These are phyloP conservation scores for Toxoplasma gondii DNA, from an alignment of 169 alveolate species.

Conservation along the genomic window DNA sequence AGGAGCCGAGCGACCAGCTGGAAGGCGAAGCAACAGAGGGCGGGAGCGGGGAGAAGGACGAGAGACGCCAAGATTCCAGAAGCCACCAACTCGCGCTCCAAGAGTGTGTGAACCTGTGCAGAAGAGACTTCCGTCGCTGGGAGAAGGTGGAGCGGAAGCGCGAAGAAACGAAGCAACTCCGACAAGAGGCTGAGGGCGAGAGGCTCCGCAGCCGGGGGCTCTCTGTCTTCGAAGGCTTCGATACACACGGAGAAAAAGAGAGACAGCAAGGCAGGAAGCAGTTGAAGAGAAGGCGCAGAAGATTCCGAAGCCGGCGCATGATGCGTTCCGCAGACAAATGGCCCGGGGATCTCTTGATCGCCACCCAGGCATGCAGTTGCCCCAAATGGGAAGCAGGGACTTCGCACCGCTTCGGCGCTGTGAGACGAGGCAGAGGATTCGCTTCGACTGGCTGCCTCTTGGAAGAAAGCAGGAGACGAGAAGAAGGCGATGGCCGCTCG, in stretches of 20 bases:
- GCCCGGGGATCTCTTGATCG: no score
- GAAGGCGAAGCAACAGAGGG: neutral
- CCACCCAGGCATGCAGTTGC: no score
- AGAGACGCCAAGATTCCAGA: neutral
- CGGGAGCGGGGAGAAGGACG: neutral
- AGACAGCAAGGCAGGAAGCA: neutral
- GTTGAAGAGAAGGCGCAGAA: neutral
- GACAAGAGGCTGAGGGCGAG: neutral
- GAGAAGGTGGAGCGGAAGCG: neutral
- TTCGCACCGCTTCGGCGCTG: neutral
- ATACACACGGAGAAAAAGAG: neutral
- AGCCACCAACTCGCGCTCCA: neutral
- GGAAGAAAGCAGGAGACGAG: neutral
- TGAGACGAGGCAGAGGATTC: neutral
- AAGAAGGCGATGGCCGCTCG: neutral
- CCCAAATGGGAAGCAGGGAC: neutral
- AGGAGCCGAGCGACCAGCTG: conserved; percentile 23
- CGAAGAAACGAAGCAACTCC: neutral
- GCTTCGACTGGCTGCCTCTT: neutral
- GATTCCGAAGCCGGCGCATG: no score
- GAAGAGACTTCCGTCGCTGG: neutral
- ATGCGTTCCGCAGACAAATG: no score
- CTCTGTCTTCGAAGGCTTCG: neutral
- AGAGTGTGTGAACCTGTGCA: neutral
- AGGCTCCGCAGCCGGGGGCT: neutral